Percentiles rank a stretch among this genome's conserved stretches.
phyloP scores from a whole-genome alignment of 2,329 filamentous ascomycete genomes.

The Colletotrichum gloeosporioides region DNA sequence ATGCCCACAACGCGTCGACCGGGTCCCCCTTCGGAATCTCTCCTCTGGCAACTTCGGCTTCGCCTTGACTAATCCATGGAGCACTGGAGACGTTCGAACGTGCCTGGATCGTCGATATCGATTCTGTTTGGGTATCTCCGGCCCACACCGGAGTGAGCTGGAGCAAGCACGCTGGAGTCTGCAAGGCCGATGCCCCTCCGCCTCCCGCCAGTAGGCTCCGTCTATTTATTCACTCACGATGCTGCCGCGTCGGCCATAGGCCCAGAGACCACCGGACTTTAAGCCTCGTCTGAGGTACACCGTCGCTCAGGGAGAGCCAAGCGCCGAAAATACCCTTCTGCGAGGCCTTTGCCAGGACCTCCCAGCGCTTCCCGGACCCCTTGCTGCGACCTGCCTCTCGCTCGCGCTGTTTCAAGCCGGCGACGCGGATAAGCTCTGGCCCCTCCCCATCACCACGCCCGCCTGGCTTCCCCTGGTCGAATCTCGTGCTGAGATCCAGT shows the following conservation, averaged over 20 bases:
- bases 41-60: constrained; percentile 6
- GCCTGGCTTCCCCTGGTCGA: constrained; percentile 7
- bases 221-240: constrained; percentile 16
- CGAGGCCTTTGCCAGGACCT: not conserved
- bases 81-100: not conserved
- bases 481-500: constrained; percentile 8
- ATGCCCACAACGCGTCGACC: constrained; percentile 16
- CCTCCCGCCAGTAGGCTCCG: constrained; percentile 13
- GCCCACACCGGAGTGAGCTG: not conserved
- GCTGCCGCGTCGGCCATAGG: constrained; percentile 8
- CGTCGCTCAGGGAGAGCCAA: not conserved
- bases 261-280: not conserved
- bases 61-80: constrained; percentile 21
- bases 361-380: not conserved
- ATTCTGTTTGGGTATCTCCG: constrained; percentile 10
- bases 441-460: not conserved
- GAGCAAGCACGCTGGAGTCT: not conserved
- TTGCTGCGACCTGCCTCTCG: not conserved
- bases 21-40: constrained; percentile 3
- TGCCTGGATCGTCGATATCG: not conserved
- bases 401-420: constrained; percentile 21
- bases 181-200: constrained; percentile 3
- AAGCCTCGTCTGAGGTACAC: constrained; percentile 9
- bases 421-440: constrained; percentile 19
- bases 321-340: constrained; percentile 14